Evolutionary conservation across 2,329 filamentous ascomycete species (phyloP).

Genomic region (Cytospora piceae): DNA sequence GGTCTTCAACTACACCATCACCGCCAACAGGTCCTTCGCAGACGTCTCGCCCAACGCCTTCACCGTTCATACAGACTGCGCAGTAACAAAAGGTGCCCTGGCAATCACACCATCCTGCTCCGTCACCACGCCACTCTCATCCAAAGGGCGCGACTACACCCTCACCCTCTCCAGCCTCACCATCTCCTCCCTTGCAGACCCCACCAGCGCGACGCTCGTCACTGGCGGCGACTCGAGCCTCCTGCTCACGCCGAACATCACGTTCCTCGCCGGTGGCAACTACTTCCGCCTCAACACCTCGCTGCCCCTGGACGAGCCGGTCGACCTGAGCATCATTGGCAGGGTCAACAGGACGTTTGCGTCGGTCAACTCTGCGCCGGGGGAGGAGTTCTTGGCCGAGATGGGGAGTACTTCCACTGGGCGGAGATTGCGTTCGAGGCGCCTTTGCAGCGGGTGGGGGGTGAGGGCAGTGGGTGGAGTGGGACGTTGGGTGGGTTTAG

Average conservation of each 20-base stretch:
- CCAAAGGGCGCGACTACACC: constrained; percentile 62
- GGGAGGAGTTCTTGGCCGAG: constrained; percentile 47
- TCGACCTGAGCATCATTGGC: constrained; percentile 38
- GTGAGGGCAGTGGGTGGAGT: constrained; percentile 38
- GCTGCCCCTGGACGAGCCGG: constrained; percentile 38
- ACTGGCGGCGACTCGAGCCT: constrained; percentile 48
- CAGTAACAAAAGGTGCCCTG: constrained; percentile 36
- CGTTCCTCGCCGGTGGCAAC: constrained; percentile 41
- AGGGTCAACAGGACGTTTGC: constrained; percentile 42
- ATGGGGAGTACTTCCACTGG: constrained; percentile 48
- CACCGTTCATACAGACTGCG: constrained; percentile 45
- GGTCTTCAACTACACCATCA: constrained; percentile 43
- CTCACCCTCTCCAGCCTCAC: constrained; percentile 48
- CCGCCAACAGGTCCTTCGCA: constrained; percentile 31
- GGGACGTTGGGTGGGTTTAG: constrained; percentile 39
- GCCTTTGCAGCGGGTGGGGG: constrained; percentile 45
- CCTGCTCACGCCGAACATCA: constrained; percentile 44
- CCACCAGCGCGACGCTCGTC: constrained; percentile 46
- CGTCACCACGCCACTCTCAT: constrained; percentile 50
- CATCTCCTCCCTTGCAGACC: constrained; percentile 38
- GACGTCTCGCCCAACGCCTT: constrained; percentile 48
- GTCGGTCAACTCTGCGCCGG: constrained; percentile 26
- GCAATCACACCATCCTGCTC: constrained; percentile 44
- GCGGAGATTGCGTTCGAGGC: constrained; percentile 50
- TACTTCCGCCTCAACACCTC: constrained; percentile 43